Percentiles rank a stretch among this genome's conserved stretches.
Conservation (phyloP, 192 early-diverging fungal species). For the Gamsiella multidivaricata region DNA sequence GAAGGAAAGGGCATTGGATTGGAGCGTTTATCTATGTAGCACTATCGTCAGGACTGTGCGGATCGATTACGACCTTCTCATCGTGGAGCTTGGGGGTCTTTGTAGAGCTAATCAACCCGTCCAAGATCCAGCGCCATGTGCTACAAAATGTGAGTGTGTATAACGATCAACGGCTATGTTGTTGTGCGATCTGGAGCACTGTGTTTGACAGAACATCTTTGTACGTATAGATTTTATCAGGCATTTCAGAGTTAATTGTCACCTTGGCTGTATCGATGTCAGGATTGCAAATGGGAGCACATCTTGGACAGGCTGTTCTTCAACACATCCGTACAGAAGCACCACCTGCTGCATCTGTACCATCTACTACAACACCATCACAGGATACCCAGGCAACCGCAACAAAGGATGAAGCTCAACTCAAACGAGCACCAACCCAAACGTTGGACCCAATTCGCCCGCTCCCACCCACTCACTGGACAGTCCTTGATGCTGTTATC, state of each 20-base stretch:
- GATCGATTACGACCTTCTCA: slow-evolving; percentile 87
- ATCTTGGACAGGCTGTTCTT: slow-evolving; percentile 51
- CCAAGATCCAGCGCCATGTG: slow-evolving; percentile 17
- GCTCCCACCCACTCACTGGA: slow-evolving; percentile 22
- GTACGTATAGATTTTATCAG: slow-evolving; percentile 48
- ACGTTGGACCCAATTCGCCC: not conserved
- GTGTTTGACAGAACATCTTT: too few relatives aligned
- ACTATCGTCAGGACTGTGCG: slow-evolving; percentile 78
- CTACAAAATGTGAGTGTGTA: slow-evolving; percentile 55
- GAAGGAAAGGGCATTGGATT: slow-evolving; percentile 39
- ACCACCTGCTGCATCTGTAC: not conserved
- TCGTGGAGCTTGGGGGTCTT: slow-evolving; percentile 77
- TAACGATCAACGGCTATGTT: not conserved
- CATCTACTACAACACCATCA: not conserved
- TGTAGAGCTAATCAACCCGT: slow-evolving; percentile 53
- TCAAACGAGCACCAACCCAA: not conserved
- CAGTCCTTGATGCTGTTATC: slow-evolving; percentile 6
- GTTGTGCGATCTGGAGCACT: not conserved
- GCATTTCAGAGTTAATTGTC: slow-evolving; percentile 55
- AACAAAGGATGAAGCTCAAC: not conserved
- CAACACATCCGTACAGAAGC: too few relatives aligned
- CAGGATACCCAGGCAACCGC: not conserved
- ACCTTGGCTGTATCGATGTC: slow-evolving; percentile 60
- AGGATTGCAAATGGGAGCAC: slow-evolving; percentile 59
- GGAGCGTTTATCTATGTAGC: slow-evolving; percentile 61